Percentiles rank a stretch among this genome's conserved stretches.
Evolutionary conservation across 345 rosid genomes (phyloP).

Genomic region (Aquilaria yunnanensis): DNA sequence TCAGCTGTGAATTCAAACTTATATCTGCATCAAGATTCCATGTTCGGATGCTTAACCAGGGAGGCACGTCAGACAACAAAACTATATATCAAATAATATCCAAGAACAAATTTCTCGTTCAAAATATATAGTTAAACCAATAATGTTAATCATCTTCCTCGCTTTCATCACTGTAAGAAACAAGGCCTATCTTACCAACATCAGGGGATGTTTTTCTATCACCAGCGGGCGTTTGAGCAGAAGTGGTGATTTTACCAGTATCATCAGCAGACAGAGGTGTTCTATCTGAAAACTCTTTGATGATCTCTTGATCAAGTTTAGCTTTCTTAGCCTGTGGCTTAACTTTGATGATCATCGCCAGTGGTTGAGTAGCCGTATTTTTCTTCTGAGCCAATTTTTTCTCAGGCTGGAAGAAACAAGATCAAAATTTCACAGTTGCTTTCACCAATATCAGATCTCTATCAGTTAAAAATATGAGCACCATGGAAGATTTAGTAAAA

Average conservation of each 20-base stretch:
- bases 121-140: background rate
- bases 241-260: constrained; percentile 28
- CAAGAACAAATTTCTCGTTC: no score
- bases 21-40: no score
- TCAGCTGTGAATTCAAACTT: no score
- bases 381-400: constrained; percentile 45
- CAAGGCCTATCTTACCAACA: constrained; percentile 43
- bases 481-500: no score
- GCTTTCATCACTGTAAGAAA: constrained; percentile 88
- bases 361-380: constrained; percentile 50
- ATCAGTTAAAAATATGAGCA: no score
- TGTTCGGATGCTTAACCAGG: no score
- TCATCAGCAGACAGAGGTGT: constrained; percentile 15
- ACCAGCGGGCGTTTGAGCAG: constrained; percentile 17
- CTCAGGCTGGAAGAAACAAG: constrained; percentile 34
- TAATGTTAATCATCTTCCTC: constrained; percentile 44
- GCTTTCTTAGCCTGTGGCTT: constrained; percentile 79
- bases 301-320: constrained; percentile 30
- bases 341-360: constrained; percentile 57
- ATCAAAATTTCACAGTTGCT: no score
- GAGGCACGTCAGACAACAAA: no score
- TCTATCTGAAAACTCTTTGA: constrained; percentile 22
- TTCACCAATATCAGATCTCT: no score
- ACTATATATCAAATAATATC: no score
- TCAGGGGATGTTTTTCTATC: constrained; percentile 13